Evolutionary conservation across 1,284 basidiomycete species (phyloP), one percentile per base, ranked within the genome.

Genomic region (Chiua sp.): DNA sequence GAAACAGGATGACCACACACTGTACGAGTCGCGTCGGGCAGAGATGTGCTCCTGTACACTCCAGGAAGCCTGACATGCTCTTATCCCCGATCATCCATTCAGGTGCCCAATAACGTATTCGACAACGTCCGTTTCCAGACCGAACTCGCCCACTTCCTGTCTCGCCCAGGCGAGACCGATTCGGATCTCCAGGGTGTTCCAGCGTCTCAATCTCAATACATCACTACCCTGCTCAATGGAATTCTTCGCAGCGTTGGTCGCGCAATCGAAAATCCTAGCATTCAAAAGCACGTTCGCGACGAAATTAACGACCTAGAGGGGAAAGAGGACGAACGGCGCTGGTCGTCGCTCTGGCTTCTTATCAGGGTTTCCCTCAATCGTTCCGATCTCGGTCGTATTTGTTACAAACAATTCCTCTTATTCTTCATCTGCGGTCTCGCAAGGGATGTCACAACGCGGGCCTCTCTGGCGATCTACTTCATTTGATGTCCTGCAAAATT

Each of bases 301-400:
- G 80, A 84, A 30, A 75, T 82, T n/a, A 64, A 69, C 68, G 73
- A 18, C n/a, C n/a, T n/a, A n/a, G n/a, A 81, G 20, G 7, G 12
- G 32, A 15, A 33, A 20, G 49, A 50, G 22, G 22, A 33, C 11
- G 18, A 82, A 15, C 83, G 82, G 82, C 69, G 81, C 30, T 66
- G 82, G 20, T 80, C 80, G 30, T 51, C 80, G 0, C 62, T 81
- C 3, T 83, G 80, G 79, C 75, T 82, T 7, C 64, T 81, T n/a
- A 66, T 83, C 39, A 78, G 80, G 13, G 78, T 84, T 18, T 42
- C 49, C n/a, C 73, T 77, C 7, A 49, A 78, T 13, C 76, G 75
- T 20, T 35, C 49, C 6, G 10, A 32, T 15, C 50, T 23, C n/a
- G 30, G 49, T 11, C 30, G n/a, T 11, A 33, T 26, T n/a, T 35